These are phyloP conservation scores for Leavenworthia alabamica DNA, from an alignment of 345 rosid species.

Conservation along the genomic window DNA sequence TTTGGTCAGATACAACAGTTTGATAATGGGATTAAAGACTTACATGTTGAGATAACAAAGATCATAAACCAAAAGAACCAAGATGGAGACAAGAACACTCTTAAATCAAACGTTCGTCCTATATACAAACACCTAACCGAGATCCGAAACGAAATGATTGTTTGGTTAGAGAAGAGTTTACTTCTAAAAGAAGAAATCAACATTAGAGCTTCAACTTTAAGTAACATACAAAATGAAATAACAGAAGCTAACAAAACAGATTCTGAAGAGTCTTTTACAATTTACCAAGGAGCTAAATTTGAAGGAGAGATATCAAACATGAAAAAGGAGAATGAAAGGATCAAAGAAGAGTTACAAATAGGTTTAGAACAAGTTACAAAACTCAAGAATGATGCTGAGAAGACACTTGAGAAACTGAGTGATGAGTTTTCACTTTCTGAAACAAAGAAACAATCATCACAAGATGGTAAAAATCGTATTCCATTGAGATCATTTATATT, in stretches of 20 bases:
- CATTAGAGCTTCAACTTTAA: constrained; percentile 57
- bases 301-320: constrained; percentile 25
- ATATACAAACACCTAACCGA: constrained; percentile 70
- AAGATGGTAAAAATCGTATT: constrained; percentile 16
- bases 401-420: constrained; percentile 14
- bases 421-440: constrained; percentile 25
- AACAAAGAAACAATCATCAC: neutral
- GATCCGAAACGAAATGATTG: constrained; percentile 46
- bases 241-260: constrained; percentile 44
- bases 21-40: constrained; percentile 18
- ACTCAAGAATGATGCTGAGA: constrained; percentile 22
- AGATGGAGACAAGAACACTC: constrained; percentile 42
- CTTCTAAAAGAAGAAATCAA: constrained; percentile 57
- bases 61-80: constrained; percentile 55
- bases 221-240: constrained; percentile 63
- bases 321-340: constrained; percentile 21
- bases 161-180: constrained; percentile 68
- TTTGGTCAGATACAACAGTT: constrained; percentile 75
- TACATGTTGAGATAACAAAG: constrained; percentile 8
- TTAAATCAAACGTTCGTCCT: constrained; percentile 62
- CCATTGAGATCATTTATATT: constrained; percentile 27
- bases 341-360: constrained; percentile 14
- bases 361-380: constrained; percentile 22
- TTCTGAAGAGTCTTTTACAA: constrained; percentile 22
- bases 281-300: constrained; percentile 28